Conservation (phyloP, 768 basidiomycete species). For the Tremella mesenterica region DNA sequence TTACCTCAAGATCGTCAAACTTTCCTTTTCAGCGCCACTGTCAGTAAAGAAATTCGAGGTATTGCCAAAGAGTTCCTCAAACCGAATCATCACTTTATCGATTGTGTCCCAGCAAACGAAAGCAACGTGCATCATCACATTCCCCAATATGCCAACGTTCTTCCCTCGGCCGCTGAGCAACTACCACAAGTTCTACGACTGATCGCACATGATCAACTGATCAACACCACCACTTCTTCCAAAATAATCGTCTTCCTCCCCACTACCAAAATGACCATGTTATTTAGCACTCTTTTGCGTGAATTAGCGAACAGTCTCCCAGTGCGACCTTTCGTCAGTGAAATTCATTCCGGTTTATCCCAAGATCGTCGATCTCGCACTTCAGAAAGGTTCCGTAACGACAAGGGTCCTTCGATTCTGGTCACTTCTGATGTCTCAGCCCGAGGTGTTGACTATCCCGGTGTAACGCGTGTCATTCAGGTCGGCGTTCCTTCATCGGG, state of each 20-base stretch:
- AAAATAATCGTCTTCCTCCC: conserved; percentile 77
- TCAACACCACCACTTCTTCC: conserved; percentile 53
- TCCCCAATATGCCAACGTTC: conserved; percentile 70
- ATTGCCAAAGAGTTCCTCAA: conserved; percentile 58
- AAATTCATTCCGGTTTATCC: conserved; percentile 70
- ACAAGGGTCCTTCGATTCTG: conserved; percentile 56
- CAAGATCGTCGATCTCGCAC: conserved; percentile 55
- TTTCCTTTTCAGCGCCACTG: conserved; percentile 82
- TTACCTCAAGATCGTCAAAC: conserved; percentile 75
- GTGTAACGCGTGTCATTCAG: conserved; percentile 81
- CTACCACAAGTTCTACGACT: conserved; percentile 70
- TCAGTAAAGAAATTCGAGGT: conserved; percentile 62
- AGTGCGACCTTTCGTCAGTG: conserved; percentile 55
- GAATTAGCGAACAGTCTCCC: conserved; percentile 54
- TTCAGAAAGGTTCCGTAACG: conserved; percentile 56
- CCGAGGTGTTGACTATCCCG: conserved; percentile 80
- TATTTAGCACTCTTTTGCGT: conserved; percentile 59
- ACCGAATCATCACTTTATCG: conserved; percentile 59
- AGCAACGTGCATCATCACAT: conserved; percentile 63
- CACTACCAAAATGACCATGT: conserved; percentile 74
- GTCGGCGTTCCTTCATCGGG: conserved; percentile 64
- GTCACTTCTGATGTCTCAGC: conserved; percentile 83
- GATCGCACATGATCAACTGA: conserved; percentile 78
- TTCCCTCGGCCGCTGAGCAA: conserved; percentile 59
- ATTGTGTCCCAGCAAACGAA: conserved; percentile 58